Conservation (phyloP, 176 grass and related monocot species). For the Carex littledalei region DNA sequence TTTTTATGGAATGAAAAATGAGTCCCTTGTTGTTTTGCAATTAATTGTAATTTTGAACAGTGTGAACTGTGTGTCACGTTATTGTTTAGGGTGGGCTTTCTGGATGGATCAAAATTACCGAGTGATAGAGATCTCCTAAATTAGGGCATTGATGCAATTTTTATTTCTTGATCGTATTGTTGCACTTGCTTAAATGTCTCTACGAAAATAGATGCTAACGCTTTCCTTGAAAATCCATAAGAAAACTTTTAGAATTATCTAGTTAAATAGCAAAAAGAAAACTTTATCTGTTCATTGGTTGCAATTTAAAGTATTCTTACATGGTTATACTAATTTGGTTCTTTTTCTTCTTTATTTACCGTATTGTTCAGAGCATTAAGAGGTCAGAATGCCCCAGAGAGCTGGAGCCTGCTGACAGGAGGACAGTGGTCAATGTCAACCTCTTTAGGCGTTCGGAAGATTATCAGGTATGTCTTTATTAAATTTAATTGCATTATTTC, state of each 20-base stretch:
- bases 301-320: neutral
- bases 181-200: neutral
- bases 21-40: neutral
- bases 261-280: neutral
- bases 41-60: neutral
- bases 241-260: neutral
- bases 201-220: neutral
- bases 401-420: constrained; percentile 68
- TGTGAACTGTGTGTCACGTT: neutral
- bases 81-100: neutral
- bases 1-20: neutral
- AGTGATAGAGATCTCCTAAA: neutral
- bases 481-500: neutral
- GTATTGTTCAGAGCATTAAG: constrained; percentile 59
- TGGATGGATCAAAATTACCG: neutral
- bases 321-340: neutral
- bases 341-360: neutral
- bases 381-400: constrained; percentile 68
- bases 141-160: neutral
- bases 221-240: neutral
- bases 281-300: neutral
- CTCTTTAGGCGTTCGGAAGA: constrained; percentile 56
- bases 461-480: constrained; percentile 37
- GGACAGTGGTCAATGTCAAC: constrained; percentile 59
- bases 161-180: neutral